These are phyloP conservation scores for Begonia fuchsioides DNA, from an alignment of 306 rosid genomes.

Conservation along the genomic window DNA sequence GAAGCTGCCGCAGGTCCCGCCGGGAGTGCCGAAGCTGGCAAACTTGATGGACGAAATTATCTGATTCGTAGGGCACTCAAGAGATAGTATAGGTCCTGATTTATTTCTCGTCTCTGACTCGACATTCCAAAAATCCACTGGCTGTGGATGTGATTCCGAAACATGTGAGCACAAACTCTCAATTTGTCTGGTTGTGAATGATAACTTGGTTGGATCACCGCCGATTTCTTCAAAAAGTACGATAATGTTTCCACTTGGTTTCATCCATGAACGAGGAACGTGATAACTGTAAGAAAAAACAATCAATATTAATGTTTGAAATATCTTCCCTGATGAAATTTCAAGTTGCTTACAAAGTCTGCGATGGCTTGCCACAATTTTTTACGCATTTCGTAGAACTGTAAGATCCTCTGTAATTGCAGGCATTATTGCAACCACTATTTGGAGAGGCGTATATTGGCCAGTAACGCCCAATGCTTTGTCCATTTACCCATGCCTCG, in stretches of 20 bases:
- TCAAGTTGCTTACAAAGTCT: constrained; percentile 45
- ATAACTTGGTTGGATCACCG: constrained; percentile 58
- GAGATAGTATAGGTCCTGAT: constrained; percentile 34
- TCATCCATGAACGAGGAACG: constrained; percentile 70
- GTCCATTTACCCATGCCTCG: constrained; percentile 94
- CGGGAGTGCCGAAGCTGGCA: constrained; percentile 78
- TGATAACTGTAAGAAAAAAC: constrained; percentile 56
- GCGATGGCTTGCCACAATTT: constrained; percentile 87
- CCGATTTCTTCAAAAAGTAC: constrained; percentile 80
- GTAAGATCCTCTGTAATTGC: constrained; percentile 54
- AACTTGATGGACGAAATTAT: constrained; percentile 67
- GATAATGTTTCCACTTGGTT: constrained; percentile 41
- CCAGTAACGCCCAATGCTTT: constrained; percentile 95
- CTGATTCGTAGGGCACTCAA: constrained; percentile 70
- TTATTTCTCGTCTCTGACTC: constrained; percentile 24
- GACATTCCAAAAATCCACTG: constrained; percentile 51
- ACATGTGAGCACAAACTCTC: constrained; percentile 64
- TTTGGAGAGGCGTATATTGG: constrained; percentile 39
- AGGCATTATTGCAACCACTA: constrained; percentile 35
- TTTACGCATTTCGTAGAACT: constrained; percentile 43
- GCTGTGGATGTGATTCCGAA: constrained; percentile 71
- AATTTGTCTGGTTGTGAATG: constrained; percentile 44
- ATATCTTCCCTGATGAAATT: constrained; percentile 2
- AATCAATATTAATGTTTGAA: neutral
- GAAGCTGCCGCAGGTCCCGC: constrained; percentile 68